Percentiles rank a stretch among this genome's conserved stretches.
phyloP scores from a whole-genome alignment of 2,329 filamentous ascomycete species.

The Fusarium sulawesiense region DNA sequence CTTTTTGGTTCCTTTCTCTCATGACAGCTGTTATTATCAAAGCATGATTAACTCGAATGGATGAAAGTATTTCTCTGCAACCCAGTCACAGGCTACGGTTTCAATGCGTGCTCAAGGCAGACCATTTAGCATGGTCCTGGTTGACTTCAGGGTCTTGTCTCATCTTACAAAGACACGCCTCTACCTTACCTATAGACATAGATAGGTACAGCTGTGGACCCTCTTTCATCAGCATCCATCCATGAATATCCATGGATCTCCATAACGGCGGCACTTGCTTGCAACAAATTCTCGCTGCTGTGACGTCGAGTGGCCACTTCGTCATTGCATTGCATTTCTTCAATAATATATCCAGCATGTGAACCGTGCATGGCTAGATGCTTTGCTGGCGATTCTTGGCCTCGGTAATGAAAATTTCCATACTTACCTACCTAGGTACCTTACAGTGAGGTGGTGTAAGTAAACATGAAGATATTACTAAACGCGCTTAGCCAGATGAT shows the following conservation, averaged over 20 bases:
- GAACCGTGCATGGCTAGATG: background rate
- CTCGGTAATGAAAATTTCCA: slow-evolving; percentile 6
- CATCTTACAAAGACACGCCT: background rate
- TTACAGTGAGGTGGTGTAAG: background rate
- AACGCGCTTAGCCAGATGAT: slow-evolving; percentile 15
- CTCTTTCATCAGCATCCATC: slow-evolving; percentile 23
- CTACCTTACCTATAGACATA: background rate
- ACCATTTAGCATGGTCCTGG: slow-evolving; percentile 3
- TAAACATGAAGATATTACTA: slow-evolving; percentile 20
- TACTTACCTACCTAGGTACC: background rate
- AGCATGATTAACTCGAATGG: slow-evolving; percentile 5
- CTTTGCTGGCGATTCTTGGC: slow-evolving; percentile 14
- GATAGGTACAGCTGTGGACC: slow-evolving; percentile 16
- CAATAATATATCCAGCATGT: slow-evolving; percentile 3
- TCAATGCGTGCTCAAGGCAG: slow-evolving; percentile 15
- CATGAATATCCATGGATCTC: slow-evolving; percentile 20
- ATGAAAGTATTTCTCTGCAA: background rate
- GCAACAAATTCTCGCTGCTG: slow-evolving; percentile 27
- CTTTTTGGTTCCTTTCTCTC: slow-evolving; percentile 17
- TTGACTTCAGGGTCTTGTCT: slow-evolving; percentile 16
- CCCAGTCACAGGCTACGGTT: slow-evolving; percentile 28
- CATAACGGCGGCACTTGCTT: slow-evolving; percentile 30
- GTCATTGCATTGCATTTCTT: slow-evolving; percentile 19
- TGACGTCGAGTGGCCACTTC: slow-evolving; percentile 42
- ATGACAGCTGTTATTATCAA: slow-evolving; percentile 19